These are phyloP conservation scores for Fusarium staphyleae DNA, from an alignment of 2,329 filamentous ascomycete species.

Conservation along the genomic window DNA sequence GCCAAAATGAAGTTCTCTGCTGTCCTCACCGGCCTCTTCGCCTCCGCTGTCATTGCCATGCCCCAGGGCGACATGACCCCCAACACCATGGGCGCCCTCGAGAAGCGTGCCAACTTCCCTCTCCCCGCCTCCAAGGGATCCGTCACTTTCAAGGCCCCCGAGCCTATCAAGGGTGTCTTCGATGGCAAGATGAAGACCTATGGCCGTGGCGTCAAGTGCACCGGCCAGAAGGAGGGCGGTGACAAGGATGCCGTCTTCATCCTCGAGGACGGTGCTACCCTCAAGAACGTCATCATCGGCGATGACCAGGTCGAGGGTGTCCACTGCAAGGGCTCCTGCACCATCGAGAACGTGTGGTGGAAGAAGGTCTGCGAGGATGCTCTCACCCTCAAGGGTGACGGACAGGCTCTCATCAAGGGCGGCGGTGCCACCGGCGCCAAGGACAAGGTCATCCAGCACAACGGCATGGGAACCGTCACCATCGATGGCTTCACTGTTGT, in stretches of 20 bases:
- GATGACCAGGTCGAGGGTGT: slow-evolving; percentile 35
- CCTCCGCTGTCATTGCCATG: slow-evolving; percentile 29
- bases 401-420: slow-evolving; percentile 31
- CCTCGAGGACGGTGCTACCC: slow-evolving; percentile 35
- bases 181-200: slow-evolving; percentile 38
- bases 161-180: slow-evolving; percentile 26
- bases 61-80: slow-evolving; percentile 37
- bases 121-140: slow-evolving; percentile 38
- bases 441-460: slow-evolving; percentile 40
- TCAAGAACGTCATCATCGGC: slow-evolving; percentile 37
- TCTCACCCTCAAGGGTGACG: slow-evolving; percentile 32
- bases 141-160: slow-evolving; percentile 34
- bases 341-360: slow-evolving; percentile 38
- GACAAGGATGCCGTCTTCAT: slow-evolving; percentile 33
- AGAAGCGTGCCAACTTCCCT: slow-evolving; percentile 37
- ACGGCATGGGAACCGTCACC: slow-evolving; percentile 36
- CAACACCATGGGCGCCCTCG: slow-evolving; percentile 38
- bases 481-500: slow-evolving; percentile 38
- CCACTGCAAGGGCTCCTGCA: slow-evolving; percentile 36
- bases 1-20: slow-evolving; percentile 40
- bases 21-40: slow-evolving; percentile 33
- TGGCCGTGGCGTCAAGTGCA: slow-evolving; percentile 35
- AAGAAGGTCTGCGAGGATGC: slow-evolving; percentile 38
- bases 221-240: slow-evolving; percentile 26
- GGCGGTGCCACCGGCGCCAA: slow-evolving; percentile 35